Evolutionary conservation across 106 monocot genomes (phyloP), one percentile per base, ranked within the genome.

Genomic region (Dioscorea alata): DNA sequence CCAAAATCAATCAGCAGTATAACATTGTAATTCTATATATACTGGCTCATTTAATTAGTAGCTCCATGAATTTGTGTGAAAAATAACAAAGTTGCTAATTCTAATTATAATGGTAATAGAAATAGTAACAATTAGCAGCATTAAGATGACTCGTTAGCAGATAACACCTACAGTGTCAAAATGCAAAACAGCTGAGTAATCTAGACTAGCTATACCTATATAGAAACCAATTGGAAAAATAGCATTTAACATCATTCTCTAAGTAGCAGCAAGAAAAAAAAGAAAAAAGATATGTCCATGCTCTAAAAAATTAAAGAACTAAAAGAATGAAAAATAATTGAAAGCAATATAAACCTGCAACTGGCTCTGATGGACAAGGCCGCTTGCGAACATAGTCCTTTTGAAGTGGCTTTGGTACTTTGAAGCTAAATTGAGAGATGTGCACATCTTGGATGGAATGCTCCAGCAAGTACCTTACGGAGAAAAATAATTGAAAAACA

Each of bases 361-460:
- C 3, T 3, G 28, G 28, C 28, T 28, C 28, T 28, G 28, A 28
- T 1, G 28, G 28, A 28, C 28, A 28, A 3, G 28, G 28, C 28
- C 28, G 28, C 28, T 28, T 28, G 28, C 28, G 28, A 3, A 28
- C 28, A 74, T 88, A 92, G 50, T 88, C 85, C 48, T 88, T 85
- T 51, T 80, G 84, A n/a, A 88, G 75, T 69, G 92, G 88, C 48
- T 58, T 88, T 17, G 92, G 92, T 33, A 59, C 81, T 68, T 78
- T 82, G 66, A 92, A 92, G 4, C 88, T 88, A 60, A 92, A 92
- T 34, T 82, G 79, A 34, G 84, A 73, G 28, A 81, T 14, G 4
- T 54, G 73, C 49, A 88, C 82, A 12, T 85, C 91, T 66, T 78
- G 62, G 23, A 20, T 48, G 48, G 82, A 81, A 73, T 88, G 74